phyloP scores from a whole-genome alignment of 2,329 filamentous ascomycete genomes.

The Apiospora phragmitis region DNA sequence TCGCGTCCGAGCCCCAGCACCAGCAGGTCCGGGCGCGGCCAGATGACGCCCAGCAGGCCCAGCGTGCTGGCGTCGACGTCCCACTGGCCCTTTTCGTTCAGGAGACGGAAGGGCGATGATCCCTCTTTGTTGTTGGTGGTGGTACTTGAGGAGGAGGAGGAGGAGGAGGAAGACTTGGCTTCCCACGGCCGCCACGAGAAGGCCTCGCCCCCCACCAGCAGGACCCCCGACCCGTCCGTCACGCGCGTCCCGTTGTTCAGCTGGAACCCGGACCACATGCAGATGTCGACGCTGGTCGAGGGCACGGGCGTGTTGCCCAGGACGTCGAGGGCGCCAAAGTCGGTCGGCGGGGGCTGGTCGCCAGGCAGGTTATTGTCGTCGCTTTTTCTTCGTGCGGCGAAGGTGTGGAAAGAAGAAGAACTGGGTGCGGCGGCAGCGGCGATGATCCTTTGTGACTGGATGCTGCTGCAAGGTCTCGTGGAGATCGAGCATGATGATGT shows the following conservation, averaged over 20 bases:
- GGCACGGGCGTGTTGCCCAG: conserved; percentile 74
- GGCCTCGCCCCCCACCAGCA: conserved; percentile 84
- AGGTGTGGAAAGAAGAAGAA: conserved; percentile 21
- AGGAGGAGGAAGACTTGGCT: conserved; percentile 28
- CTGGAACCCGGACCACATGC: conserved; percentile 79
- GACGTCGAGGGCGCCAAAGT: conserved; percentile 78
- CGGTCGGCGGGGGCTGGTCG: conserved; percentile 43
- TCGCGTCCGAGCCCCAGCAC: conserved; percentile 82
- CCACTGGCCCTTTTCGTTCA: conserved; percentile 80
- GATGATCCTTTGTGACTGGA: neutral
- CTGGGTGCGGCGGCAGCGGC: neutral
- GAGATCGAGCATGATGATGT: neutral
- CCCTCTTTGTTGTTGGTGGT: conserved; percentile 24
- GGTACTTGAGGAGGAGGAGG: conserved; percentile 14
- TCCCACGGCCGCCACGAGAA: conserved; percentile 89
- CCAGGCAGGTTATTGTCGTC: conserved; percentile 6
- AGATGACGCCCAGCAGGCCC: conserved; percentile 74
- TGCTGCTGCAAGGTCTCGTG: neutral
- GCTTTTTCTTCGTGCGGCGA: conserved; percentile 7
- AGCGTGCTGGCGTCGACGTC: conserved; percentile 71
- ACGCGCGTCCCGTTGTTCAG: conserved; percentile 80
- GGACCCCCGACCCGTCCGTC: conserved; percentile 65
- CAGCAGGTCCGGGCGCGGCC: conserved; percentile 88
- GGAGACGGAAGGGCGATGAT: conserved; percentile 53
- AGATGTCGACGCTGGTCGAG: conserved; percentile 81